Evolutionary conservation across 352 stramenopile genomes (phyloP).

Genomic region (Vaucheria bursata): DNA sequence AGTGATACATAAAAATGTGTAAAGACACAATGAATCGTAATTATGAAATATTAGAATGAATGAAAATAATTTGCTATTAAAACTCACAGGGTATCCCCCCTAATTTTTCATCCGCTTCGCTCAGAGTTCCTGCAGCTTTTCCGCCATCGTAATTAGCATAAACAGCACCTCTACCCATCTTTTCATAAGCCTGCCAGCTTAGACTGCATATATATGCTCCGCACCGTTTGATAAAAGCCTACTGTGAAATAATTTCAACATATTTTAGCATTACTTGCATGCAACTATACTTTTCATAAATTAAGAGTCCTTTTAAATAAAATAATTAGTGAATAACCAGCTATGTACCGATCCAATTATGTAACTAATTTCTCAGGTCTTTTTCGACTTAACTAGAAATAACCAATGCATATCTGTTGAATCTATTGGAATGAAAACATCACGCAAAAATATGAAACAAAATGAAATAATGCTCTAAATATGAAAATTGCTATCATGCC

Average conservation of each 20-base stretch:
- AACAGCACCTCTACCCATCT: conserved; percentile 38
- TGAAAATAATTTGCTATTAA: too few species aligned
- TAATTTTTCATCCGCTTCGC: conserved; percentile 32
- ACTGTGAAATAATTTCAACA: background rate
- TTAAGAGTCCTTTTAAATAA: background rate
- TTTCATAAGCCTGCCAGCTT: conserved; percentile 38
- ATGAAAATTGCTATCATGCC: too few species aligned
- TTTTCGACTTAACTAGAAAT: too few species aligned
- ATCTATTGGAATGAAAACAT: background rate
- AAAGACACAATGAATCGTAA: too few species aligned
- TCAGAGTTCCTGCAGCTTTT: conserved; percentile 12
- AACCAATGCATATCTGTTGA: too few species aligned
- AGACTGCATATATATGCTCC: conserved; percentile 42
- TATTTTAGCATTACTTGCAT: background rate
- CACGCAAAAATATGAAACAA: background rate
- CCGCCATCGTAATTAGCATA: conserved; percentile 45
- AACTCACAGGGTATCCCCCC: conserved; percentile 41
- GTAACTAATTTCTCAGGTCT: background rate
- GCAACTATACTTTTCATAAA: background rate
- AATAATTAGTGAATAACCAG: background rate
- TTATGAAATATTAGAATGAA: too few species aligned
- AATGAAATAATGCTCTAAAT: too few species aligned
- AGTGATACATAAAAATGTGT: too few species aligned
- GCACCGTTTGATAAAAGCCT: conserved; percentile 38
- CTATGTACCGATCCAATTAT: background rate